A percentile compares a stretch with the other conserved stretches of the same genome.
These are phyloP conservation scores for Camellia granthamiana DNA, from an alignment of 148 eudicot genomes.

Conservation along the genomic window DNA sequence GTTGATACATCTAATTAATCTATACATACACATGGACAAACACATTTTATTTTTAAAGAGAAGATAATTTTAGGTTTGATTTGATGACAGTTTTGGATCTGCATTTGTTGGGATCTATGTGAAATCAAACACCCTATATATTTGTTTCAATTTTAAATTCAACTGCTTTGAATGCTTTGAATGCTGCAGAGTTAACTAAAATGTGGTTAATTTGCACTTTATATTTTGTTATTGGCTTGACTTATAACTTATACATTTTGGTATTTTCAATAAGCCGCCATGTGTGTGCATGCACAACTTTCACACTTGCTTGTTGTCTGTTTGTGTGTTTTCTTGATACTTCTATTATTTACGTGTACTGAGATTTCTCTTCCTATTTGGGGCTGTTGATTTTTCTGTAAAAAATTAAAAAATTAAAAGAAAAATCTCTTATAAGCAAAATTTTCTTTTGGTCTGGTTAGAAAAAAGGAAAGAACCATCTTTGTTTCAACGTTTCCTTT, in stretches of 20 bases:
- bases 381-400: too few species aligned
- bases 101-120: background rate
- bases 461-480: background rate
- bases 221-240: background rate
- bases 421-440: too few species aligned
- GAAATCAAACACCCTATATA: background rate
- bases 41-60: background rate
- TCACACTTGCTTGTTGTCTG: too few species aligned
- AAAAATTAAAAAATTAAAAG: too few species aligned
- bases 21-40: background rate
- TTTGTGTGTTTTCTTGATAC: too few species aligned
- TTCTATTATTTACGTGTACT: too few species aligned
- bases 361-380: too few species aligned
- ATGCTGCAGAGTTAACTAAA: background rate
- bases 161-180: slow-evolving; percentile 3
- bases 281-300: background rate
- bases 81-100: background rate
- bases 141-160: background rate
- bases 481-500: background rate
- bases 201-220: background rate
- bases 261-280: background rate
- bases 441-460: too few species aligned
- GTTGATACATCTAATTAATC: too few species aligned
- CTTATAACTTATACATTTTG: background rate
- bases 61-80: background rate